Evolutionary conservation across 306 rosid species (phyloP).

Genomic region (Sechiopsis laciniata): DNA sequence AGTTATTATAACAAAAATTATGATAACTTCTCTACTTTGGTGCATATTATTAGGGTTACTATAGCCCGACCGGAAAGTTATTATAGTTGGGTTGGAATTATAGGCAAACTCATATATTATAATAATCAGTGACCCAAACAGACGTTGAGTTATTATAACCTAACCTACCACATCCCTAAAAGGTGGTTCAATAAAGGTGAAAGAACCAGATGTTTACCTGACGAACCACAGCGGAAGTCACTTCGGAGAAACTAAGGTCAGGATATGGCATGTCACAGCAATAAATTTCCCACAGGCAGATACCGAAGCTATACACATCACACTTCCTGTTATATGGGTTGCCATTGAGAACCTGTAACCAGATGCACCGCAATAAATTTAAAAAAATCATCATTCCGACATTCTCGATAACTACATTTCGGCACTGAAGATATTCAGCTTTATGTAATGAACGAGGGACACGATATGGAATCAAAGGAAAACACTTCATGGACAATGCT

Average conservation of each 20-base stretch:
- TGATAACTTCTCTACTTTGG: no score
- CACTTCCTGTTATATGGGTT: slow-evolving; percentile 95
- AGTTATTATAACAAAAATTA: no score
- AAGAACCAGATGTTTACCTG: slow-evolving; percentile 46
- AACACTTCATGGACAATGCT: slow-evolving; percentile 3
- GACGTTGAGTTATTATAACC: no score
- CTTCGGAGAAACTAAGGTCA: slow-evolving; percentile 92
- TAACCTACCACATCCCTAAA: no score
- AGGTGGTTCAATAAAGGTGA: background rate
- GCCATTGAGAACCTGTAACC: slow-evolving; percentile 86
- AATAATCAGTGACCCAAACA: no score
- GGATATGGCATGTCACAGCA: slow-evolving; percentile 99
- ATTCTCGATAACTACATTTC: background rate
- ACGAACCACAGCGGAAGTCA: slow-evolving; percentile 93
- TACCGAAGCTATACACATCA: slow-evolving; percentile 93
- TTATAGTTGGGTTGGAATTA: no score
- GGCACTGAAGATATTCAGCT: background rate
- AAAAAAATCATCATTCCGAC: slow-evolving; percentile 6
- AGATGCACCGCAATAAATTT: background rate
- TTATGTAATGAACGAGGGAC: background rate
- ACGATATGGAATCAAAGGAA: background rate
- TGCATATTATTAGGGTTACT: no score
- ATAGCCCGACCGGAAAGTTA: no score
- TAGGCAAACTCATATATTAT: no score
- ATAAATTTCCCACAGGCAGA: slow-evolving; percentile 91